phyloP scores from a whole-genome alignment of 768 basidiomycete genomes.

The Ramaria sp. region DNA sequence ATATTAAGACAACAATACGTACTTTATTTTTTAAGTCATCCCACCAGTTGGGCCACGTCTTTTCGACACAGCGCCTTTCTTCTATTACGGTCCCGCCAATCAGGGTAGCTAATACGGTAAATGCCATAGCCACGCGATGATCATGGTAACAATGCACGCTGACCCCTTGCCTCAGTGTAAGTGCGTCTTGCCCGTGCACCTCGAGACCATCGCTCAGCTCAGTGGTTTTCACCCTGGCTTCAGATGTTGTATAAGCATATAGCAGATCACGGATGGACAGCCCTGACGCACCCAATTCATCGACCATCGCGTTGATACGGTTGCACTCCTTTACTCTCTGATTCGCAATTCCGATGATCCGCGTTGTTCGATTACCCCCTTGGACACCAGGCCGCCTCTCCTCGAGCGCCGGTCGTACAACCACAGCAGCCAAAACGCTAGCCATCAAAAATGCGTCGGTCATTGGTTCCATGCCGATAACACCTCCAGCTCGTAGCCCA shows the following conservation, averaged over 20 bases:
- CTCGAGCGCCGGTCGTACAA: constrained; percentile 30
- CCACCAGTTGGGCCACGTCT: constrained; percentile 99
- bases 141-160: constrained; percentile 96
- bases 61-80: constrained; percentile 96
- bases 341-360: constrained; percentile 93
- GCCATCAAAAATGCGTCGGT: constrained; percentile 99
- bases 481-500: constrained; percentile 64
- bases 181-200: constrained; percentile 66
- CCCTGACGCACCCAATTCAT: constrained; percentile 61
- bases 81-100: constrained; percentile 72
- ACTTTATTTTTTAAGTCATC: constrained; percentile 96
- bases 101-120: constrained; percentile 76
- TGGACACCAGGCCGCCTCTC: constrained; percentile 11
- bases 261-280: constrained; percentile 1
- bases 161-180: constrained; percentile 53
- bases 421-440: constrained; percentile 82
- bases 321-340: constrained; percentile 99
- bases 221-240: constrained; percentile 83
- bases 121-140: constrained; percentile 98
- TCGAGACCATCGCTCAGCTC: constrained; percentile 92
- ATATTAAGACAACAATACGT: constrained; percentile 8
- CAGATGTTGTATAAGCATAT: constrained; percentile 13
- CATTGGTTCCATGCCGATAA: constrained; percentile 99
- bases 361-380: constrained; percentile 43
- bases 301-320: constrained; percentile 92